Evolutionary conservation across 2,329 filamentous ascomycete species (phyloP).

Genomic region (Aaosphaeria arxii): DNA sequence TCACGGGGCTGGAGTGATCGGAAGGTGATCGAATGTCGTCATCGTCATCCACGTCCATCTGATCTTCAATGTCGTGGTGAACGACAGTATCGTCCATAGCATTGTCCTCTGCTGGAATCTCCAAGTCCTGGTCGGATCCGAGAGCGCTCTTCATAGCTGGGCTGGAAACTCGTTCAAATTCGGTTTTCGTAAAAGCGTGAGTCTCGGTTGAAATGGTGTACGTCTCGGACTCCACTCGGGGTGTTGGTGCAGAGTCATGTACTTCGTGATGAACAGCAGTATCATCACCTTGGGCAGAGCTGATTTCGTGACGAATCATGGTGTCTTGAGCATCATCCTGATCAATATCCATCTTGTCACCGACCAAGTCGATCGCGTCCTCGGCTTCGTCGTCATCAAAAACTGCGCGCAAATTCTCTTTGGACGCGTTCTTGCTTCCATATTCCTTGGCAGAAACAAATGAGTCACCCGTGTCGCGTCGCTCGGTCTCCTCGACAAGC

Average conservation of each 20-base stretch:
- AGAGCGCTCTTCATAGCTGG: background rate
- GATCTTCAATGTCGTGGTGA: constrained; percentile 32
- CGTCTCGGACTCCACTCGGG: constrained; percentile 21
- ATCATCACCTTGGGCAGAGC: constrained; percentile 9
- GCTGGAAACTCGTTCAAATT: constrained; percentile 14
- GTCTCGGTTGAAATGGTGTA: constrained; percentile 32
- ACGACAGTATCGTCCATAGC: constrained; percentile 14
- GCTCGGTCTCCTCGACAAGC: constrained; percentile 17
- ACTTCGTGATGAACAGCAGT: constrained; percentile 15
- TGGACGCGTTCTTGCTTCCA: constrained; percentile 27
- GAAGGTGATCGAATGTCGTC: constrained; percentile 55
- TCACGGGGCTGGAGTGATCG: constrained; percentile 69
- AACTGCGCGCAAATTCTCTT: constrained; percentile 20
- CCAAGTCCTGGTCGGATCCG: background rate
- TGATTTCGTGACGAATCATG: constrained; percentile 21
- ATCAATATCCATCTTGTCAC: constrained; percentile 18
- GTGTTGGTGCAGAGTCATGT: constrained; percentile 17
- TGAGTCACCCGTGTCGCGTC: constrained; percentile 41
- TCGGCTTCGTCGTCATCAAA: constrained; percentile 20
- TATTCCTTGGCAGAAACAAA: constrained; percentile 50
- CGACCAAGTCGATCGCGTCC: constrained; percentile 34
- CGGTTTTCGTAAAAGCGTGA: constrained; percentile 27
- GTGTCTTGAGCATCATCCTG: constrained; percentile 22
- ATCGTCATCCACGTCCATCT: constrained; percentile 46
- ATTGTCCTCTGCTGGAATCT: constrained; percentile 14